phyloP scores from a whole-genome alignment of 345 rosid species.

The Psidium guajava region DNA sequence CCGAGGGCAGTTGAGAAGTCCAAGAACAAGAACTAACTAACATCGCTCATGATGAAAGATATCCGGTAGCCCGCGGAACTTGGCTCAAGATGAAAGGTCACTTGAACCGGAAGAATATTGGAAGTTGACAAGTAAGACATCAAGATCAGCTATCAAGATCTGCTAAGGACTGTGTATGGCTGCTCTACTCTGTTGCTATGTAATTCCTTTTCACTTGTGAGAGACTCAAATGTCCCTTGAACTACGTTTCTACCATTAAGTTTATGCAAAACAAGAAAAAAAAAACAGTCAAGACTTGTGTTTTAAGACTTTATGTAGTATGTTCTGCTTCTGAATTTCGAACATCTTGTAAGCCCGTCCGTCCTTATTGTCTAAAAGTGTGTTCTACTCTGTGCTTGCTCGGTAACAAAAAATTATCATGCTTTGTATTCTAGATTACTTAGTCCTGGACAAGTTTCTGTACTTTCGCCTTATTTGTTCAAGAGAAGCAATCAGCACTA shows the following conservation, averaged over 20 bases:
- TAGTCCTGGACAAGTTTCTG: not conserved
- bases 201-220: not conserved
- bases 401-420: not conserved
- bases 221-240: not conserved
- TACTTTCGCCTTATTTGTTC: not conserved
- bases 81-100: not conserved
- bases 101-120: not conserved
- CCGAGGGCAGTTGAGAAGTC: slow-evolving; percentile 61
- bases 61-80: not conserved
- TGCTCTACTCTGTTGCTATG: not conserved
- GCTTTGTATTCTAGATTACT: not conserved
- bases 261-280: not conserved
- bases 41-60: not conserved
- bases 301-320: not conserved
- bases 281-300: not conserved
- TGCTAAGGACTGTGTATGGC: not conserved
- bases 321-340: not conserved
- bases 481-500: not conserved
- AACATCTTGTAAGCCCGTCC: not conserved
- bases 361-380: not conserved
- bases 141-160: not conserved
- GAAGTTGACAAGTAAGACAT: not conserved
- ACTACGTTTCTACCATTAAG: not conserved
- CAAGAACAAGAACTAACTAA: slow-evolving; percentile 32
- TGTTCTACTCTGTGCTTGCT: not conserved